Evolutionary conservation across 306 rosid species (phyloP), one percentile per base, ranked within the genome.

Genomic region (Cucurbita ficifolia): DNA sequence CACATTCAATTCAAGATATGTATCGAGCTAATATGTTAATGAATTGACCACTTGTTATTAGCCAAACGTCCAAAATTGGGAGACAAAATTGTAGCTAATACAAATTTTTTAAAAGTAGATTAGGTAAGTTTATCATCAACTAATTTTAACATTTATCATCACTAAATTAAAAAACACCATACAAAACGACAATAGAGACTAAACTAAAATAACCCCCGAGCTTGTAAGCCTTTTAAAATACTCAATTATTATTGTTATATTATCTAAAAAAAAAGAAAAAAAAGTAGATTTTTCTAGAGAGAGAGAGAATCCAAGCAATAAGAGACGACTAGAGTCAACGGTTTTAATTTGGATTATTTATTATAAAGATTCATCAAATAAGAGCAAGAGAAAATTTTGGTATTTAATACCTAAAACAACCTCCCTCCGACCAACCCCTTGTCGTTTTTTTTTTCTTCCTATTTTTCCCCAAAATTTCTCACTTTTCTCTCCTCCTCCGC

Each of bases 371-470:
- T 46, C 9, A 51, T 60, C 18, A 59, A 2, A 55, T 21, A 55
- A 52, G n/a, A 53, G 60, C 2, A 63, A 58, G 22, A 52, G 21
- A 22, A 11, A 48, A 11, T 48, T 38, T 81, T 5, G 70, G 76
- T 79, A 83, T 82, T 84, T 76, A 85, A 82, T 79, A 80, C 60
- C 76, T 64, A 78, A 85, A 83, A 81, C 82, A 79, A 80, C 85
- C 79, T 79, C 83, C 87, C 83, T 57, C 88, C 77, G 86, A 84
- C 94, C 88, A 82, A 74, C 64, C 4, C 72, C 72, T 82, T 86
- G 94, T 82, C 89, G 54, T 79, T 58, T 83, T 87, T 86, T 84
- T 90, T 89, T 83, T 82, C 75, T 29, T 21, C 19, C 52, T 18
- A 42, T 8, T 42, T 42, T 50, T 2, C 54, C 19, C 54, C 54